A percentile compares a stretch with the other conserved stretches of the same genome.
Evolutionary conservation across 495 filamentous ascomycete genomes (phyloP).

Genomic region (Penicillium goetzii): DNA sequence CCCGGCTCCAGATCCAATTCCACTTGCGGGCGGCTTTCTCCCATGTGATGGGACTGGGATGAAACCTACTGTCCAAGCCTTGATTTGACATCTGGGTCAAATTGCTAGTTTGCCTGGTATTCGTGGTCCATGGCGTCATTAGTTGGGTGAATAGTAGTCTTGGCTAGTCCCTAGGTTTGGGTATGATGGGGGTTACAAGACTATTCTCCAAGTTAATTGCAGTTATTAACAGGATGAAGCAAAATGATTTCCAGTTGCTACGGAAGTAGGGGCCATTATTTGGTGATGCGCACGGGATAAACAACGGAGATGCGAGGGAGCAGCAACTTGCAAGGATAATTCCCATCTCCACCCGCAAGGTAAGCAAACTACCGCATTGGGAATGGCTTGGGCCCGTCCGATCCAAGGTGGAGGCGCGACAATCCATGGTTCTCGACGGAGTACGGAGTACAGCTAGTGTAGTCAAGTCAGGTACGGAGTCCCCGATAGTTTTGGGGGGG

Average conservation of each 20-base stretch:
- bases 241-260: neutral
- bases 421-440: slow-evolving; percentile 29
- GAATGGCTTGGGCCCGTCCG: slow-evolving; percentile 7
- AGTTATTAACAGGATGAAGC: neutral
- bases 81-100: neutral
- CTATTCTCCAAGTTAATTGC: neutral
- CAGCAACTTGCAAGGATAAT: neutral
- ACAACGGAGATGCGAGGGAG: neutral
- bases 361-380: slow-evolving; percentile 37
- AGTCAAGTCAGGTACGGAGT: slow-evolving; percentile 18
- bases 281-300: slow-evolving; percentile 2
- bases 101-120: neutral
- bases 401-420: slow-evolving; percentile 10
- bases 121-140: slow-evolving; percentile 7
- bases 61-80: too few species aligned
- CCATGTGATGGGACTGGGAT: neutral
- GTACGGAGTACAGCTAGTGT: too few species aligned
- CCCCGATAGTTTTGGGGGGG: too few species aligned
- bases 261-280: neutral
- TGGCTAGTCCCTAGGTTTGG: neutral
- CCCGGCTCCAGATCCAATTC: neutral
- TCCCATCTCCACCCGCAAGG: neutral
- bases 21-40: too few species aligned
- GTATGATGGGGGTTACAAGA: too few species aligned
- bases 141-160: neutral